Evolutionary conservation across 2,329 filamentous ascomycete species (phyloP).

Genomic region (Cladophialophora yegresii): DNA sequence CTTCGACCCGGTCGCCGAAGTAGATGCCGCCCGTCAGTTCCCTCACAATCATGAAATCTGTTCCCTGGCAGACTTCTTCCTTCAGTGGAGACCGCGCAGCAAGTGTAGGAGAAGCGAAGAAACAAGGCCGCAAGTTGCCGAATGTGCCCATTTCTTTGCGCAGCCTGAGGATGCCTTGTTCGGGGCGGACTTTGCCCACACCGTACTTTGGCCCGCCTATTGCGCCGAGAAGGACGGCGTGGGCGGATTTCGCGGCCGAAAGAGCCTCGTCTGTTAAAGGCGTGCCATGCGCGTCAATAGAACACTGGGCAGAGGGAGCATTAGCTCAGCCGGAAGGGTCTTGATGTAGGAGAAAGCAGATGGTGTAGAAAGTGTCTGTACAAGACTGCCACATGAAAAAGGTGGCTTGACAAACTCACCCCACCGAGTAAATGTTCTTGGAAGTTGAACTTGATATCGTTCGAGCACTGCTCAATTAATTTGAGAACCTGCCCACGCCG

Average conservation of each 20-base stretch:
- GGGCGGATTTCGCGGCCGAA: conserved; percentile 75
- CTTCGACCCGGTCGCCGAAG: conserved; percentile 85
- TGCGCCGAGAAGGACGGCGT: conserved; percentile 88
- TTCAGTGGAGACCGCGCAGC: conserved; percentile 86
- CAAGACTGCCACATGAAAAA: neutral
- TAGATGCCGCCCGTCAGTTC: conserved; percentile 93
- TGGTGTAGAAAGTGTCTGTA: neutral
- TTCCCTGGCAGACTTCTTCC: conserved; percentile 77
- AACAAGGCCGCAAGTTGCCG: conserved; percentile 93
- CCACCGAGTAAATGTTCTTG: conserved; percentile 88
- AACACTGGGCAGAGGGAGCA: conserved; percentile 60
- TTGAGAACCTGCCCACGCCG: conserved; percentile 65
- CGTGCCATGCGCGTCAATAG: conserved; percentile 77
- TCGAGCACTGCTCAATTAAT: conserved; percentile 69
- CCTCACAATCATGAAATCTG: conserved; percentile 88
- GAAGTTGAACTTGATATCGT: conserved; percentile 80
- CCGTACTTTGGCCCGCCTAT: conserved; percentile 99
- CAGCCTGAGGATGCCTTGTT: conserved; percentile 86
- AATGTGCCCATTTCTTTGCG: conserved; percentile 93
- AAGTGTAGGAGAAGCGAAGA: conserved; percentile 85
- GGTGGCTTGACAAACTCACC: conserved; percentile 58
- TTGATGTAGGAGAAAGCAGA: neutral
- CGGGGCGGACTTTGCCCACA: conserved; percentile 80
- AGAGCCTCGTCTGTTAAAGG: conserved; percentile 84
- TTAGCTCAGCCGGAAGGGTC: neutral